phyloP scores from a whole-genome alignment of 2,329 filamentous ascomycete genomes.

The Fusarium vanettenii region DNA sequence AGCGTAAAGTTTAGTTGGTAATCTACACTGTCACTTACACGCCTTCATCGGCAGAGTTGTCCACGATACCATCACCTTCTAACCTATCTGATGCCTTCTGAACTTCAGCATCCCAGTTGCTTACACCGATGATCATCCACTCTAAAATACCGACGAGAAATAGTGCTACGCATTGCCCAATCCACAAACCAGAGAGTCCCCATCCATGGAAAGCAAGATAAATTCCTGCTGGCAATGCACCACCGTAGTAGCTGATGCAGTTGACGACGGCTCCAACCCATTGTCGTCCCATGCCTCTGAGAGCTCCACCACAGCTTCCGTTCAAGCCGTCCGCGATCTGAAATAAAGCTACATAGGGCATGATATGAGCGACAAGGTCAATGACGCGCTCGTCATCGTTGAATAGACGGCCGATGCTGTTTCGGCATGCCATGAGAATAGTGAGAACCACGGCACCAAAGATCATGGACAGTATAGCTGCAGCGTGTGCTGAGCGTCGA shows the following conservation, averaged over 20 bases:
- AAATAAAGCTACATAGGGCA: constrained; percentile 89
- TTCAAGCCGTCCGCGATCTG: constrained; percentile 92
- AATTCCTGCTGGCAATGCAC: constrained; percentile 83
- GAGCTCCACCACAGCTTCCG: constrained; percentile 82
- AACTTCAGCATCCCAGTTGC: constrained; percentile 72
- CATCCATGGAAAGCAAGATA: constrained; percentile 88
- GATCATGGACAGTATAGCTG: constrained; percentile 77
- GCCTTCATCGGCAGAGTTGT: background rate
- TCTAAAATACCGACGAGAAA: constrained; percentile 83
- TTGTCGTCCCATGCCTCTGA: constrained; percentile 87
- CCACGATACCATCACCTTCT: constrained; percentile 29
- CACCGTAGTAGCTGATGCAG: constrained; percentile 84
- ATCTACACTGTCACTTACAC: background rate
- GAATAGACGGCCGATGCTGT: constrained; percentile 82
- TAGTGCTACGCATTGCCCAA: constrained; percentile 83
- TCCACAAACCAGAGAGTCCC: constrained; percentile 84
- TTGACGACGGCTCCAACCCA: constrained; percentile 88
- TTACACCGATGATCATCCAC: constrained; percentile 82
- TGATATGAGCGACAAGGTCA: constrained; percentile 77
- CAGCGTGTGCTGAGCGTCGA: constrained; percentile 77
- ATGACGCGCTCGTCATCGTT: constrained; percentile 82
- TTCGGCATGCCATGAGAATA: constrained; percentile 75
- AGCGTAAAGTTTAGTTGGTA: background rate
- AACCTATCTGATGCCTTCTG: constrained; percentile 41
- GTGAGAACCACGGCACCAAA: constrained; percentile 75